Percentiles rank a stretch among this genome's conserved stretches.
Conservation (phyloP, 108 stramenopile genomes). For the Mediolabrus comicus region DNA sequence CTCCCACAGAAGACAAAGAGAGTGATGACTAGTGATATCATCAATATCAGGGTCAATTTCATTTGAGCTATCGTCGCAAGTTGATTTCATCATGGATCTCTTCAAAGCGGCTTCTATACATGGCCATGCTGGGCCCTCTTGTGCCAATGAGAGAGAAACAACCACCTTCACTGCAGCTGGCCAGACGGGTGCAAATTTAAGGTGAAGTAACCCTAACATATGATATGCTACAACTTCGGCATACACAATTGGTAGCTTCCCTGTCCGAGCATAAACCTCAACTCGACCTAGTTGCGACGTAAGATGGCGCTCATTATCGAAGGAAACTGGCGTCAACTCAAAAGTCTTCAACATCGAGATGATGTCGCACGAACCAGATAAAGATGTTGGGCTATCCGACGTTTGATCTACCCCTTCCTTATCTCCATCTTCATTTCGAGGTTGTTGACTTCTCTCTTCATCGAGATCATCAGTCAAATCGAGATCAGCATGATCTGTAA, state of each 20-base stretch:
- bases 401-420: not conserved
- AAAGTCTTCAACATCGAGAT: slow-evolving; percentile 55
- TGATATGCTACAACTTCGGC: slow-evolving; percentile 75
- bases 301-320: slow-evolving; percentile 62
- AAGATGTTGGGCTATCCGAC: not conserved
- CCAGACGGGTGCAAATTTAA: slow-evolving; percentile 86
- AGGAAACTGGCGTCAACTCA: slow-evolving; percentile 60
- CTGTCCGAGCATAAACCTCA: slow-evolving; percentile 68
- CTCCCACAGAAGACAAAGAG: slow-evolving; percentile 66
- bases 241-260: slow-evolving; percentile 72
- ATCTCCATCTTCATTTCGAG: not conserved
- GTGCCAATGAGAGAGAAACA: slow-evolving; percentile 46
- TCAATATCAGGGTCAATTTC: not conserved
- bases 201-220: slow-evolving; percentile 73
- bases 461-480: slow-evolving; percentile 83
- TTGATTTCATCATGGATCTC: slow-evolving; percentile 39
- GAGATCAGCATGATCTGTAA: slow-evolving; percentile 74
- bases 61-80: not conserved
- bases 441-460: slow-evolving; percentile 53
- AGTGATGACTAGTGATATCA: slow-evolving; percentile 37
- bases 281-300: slow-evolving; percentile 55
- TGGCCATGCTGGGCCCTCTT: slow-evolving; percentile 65
- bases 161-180: slow-evolving; percentile 54
- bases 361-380: slow-evolving; percentile 61
- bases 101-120: slow-evolving; percentile 46